Base-by-base conservation (phyloP, 148 eudicot genomes). In the Camellia granthamiana region DNA sequence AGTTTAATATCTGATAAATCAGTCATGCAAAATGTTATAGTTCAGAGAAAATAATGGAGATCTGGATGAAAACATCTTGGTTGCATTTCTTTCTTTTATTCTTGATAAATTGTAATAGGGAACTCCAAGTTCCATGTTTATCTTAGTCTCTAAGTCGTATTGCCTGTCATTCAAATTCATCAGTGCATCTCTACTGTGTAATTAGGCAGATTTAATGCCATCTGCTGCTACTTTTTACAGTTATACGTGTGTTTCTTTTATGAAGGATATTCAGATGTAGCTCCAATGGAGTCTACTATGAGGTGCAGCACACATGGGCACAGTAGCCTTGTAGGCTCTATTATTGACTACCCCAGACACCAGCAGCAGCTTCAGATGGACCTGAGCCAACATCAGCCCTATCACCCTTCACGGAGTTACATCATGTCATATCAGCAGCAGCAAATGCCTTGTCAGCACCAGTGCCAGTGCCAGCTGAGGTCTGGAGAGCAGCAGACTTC, bases 211-310 rank as follows among this genome's bases (percentile, higher is more conserved):
- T 41, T 68, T 49, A 41, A 68, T 41, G 15, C 56, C 9, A 70
- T 47, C 19, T 15, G n/a, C 55, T 70, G 30, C 74, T 47, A n/a
- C 74, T 55, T 41, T 55, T 41, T 10, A n/a, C 68, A 3, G 47
- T n/a, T 7, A 42, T 14, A 13, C 2, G 8, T 11, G 8, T 54
- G 62, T 15, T 74, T 64, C 30, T 63, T n/a, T 65, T 49, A n/a
- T 79, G 83, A 69, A 80, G 79, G 79, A 51, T 72, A 58, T 59
- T 60, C 75, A 44, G 64, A 79, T 44, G 60, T 69, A 54, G 71
- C 38, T 55, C 78, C 58, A 38, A 58, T 59, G 41, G 84, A 77
- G 52, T 65, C 81, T 73, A 54, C 44, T 15, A 5, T 63, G 72
- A 72, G 43, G 61, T 43, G 60, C 55, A 44, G 15, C 49, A 79